Evolutionary conservation across 1,139 yeast genomes (phyloP).

Genomic region (Kluyveromyces sp.): DNA sequence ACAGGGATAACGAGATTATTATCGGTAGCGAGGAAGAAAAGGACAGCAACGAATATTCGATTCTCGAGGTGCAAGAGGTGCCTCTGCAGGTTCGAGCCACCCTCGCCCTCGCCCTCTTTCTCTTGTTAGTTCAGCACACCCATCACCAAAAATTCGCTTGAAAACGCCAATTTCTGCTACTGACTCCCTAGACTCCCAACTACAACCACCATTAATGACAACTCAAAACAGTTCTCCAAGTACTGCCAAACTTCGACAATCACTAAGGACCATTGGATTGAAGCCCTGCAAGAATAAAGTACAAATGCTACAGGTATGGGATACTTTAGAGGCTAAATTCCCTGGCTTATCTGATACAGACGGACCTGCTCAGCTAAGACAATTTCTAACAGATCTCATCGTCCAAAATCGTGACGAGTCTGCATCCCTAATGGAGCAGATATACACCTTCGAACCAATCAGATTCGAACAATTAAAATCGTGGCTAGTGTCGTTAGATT

Average conservation of each 20-base stretch:
- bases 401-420: slow-evolving; percentile 14
- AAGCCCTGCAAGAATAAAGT: slow-evolving; percentile 23
- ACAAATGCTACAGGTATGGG: slow-evolving; percentile 23
- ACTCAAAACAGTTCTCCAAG: slow-evolving; percentile 2
- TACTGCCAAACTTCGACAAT: slow-evolving; percentile 19
- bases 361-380: slow-evolving; percentile 15
- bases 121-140: too few species aligned
- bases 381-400: slow-evolving; percentile 17
- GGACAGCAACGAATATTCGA: not conserved
- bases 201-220: slow-evolving; percentile 1
- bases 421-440: slow-evolving; percentile 14
- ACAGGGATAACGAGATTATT: slow-evolving; percentile 3
- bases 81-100: slow-evolving; percentile 1
- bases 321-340: slow-evolving; percentile 20
- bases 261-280: slow-evolving; percentile 21
- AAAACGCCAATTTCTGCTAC: slow-evolving; percentile 5
- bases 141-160: not conserved
- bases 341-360: slow-evolving; percentile 8
- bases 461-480: slow-evolving; percentile 15
- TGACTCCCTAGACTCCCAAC: slow-evolving; percentile 11
- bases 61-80: slow-evolving; percentile 4
- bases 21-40: slow-evolving; percentile 9
- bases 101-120: not conserved
- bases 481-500: slow-evolving; percentile 16
- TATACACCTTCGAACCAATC: slow-evolving; percentile 26